A percentile compares a stretch with the other conserved stretches of the same genome.
These are phyloP conservation scores for Pestalotiopsis sp. DNA, from an alignment of 2,329 filamentous ascomycete species.

Conservation along the genomic window DNA sequence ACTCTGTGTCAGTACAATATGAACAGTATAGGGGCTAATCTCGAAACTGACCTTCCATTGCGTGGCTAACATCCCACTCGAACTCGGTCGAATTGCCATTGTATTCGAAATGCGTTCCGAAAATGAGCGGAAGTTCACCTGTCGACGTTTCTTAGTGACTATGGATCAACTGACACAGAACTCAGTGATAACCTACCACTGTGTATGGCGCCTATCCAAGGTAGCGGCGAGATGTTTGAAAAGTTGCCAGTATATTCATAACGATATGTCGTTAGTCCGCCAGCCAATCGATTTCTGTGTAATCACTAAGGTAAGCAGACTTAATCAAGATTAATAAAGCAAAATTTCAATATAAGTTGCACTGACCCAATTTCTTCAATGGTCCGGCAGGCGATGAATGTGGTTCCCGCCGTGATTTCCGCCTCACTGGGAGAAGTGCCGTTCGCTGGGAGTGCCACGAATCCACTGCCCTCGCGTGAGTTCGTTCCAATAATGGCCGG, in stretches of 20 bases:
- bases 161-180: not conserved
- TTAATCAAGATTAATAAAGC: not conserved
- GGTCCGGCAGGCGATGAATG: constrained; percentile 13
- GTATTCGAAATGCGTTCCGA: constrained; percentile 32
- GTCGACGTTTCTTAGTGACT: not conserved
- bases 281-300: not conserved
- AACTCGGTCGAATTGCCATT: constrained; percentile 31
- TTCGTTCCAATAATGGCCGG: constrained; percentile 28
- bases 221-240: constrained; percentile 33
- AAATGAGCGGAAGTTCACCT: constrained; percentile 33
- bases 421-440: constrained; percentile 14
- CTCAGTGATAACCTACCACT: constrained; percentile 20
- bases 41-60: constrained; percentile 27
- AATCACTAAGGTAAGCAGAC: not conserved
- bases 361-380: constrained; percentile 14
- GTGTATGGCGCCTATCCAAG: constrained; percentile 34
- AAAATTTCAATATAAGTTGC: not conserved
- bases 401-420: not conserved
- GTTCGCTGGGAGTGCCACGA: constrained; percentile 18
- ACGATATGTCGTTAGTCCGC: constrained; percentile 29
- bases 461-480: constrained; percentile 25
- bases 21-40: not conserved
- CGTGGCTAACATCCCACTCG: constrained; percentile 28
- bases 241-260: constrained; percentile 40
- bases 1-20: too few relatives aligned